Conservation (phyloP, 108 stramenopile genomes). For the Chaetoceros muelleri region DNA sequence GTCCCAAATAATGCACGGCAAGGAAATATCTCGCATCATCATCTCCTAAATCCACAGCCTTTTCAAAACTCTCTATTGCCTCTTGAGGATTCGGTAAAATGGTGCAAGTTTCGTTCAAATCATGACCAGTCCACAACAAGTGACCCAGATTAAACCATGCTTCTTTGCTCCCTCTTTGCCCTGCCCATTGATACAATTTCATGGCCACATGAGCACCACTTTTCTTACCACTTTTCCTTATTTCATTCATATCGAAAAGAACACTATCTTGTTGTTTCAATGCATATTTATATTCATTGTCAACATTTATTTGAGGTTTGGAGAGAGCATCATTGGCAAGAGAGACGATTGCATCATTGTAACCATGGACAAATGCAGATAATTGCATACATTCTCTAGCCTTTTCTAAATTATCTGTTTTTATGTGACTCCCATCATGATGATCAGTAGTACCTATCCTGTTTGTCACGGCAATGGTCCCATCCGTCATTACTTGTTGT, state of each 20-base stretch:
- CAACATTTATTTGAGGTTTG: background rate
- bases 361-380: conserved; percentile 45
- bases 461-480: too few species aligned
- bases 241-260: background rate
- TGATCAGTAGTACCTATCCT: too few species aligned
- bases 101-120: conserved; percentile 5
- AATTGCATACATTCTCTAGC: conserved; percentile 32
- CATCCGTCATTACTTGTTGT: conserved; percentile 12
- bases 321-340: conserved; percentile 8
- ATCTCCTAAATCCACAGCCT: conserved; percentile 67
- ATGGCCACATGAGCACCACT: conserved; percentile 18
- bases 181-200: conserved; percentile 39
- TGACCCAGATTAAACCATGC: conserved; percentile 77
- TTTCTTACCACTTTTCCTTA: background rate
- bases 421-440: too few species aligned
- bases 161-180: conserved; percentile 40
- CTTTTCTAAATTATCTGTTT: background rate
- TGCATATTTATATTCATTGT: background rate
- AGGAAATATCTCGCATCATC: conserved; percentile 76
- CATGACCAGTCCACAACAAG: conserved; percentile 53
- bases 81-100: conserved; percentile 1
- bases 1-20: conserved; percentile 38
- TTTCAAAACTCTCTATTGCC: conserved; percentile 52
- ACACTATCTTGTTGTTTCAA: background rate
- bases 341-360: conserved; percentile 39